Evolutionary conservation across 192 early-diverging fungal genomes (phyloP), one percentile per base, ranked within the genome.

Genomic region (Pecoramyces ruminantium): DNA sequence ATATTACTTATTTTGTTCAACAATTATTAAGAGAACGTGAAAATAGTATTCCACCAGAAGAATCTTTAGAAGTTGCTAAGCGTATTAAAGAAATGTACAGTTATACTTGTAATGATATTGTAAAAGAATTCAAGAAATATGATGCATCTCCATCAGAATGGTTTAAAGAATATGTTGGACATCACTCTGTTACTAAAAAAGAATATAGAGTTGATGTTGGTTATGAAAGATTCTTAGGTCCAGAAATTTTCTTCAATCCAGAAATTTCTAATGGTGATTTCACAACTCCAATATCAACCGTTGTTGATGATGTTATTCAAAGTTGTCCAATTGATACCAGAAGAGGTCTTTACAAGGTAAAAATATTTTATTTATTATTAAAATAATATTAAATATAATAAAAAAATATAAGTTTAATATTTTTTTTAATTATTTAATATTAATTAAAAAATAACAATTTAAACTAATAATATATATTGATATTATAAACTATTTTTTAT

Each of bases 211-310:
- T 99, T 21, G 97, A 99, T 88, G 93, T 99, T 82, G 97, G 97
- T 79, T 99, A 94, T 84, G 97, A 99, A 85, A 95, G 97, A 79
- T 99, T 99, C 90, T 86, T 99, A 81, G 97, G 94, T n/a, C 97
- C 97, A 25, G 97, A 99, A 84, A 95, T 99, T 85, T 99, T 99
- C 86, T 99, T 99, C 89, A 98, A 97, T 85, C 97, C 97, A 28
- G 97, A 99, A 88, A 96, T 99, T 82, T 94, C 94, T 67, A 94
- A 92, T 89, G 94, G 96, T 28, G 96, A 98, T 85, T 99, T 97
- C 85, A 86, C 97, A 82, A 97, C 95, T 27, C 97, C 97, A 39
- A 87, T 99, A 28, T 96, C 97, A 15, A 93, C 96, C 58, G 95
- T 98, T 28, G 96, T 99, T 28, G 97, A 99, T 89, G 94, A 89